Percentiles rank a stretch among this genome's conserved stretches.
Evolutionary conservation across 1,284 basidiomycete species (phyloP).

Genomic region (Uromyces viciae-fabae): DNA sequence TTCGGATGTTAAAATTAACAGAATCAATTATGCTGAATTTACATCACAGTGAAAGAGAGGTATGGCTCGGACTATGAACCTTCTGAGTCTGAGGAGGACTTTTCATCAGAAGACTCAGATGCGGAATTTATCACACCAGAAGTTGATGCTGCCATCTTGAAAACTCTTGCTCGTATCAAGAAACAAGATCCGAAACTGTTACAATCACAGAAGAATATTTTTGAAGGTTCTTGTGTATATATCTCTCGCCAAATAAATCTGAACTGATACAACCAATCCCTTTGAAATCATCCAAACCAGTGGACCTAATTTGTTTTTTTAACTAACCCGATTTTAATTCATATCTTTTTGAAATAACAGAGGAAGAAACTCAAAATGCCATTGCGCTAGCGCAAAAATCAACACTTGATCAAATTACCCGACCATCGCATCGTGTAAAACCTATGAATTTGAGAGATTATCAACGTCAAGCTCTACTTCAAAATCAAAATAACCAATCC

Average conservation of each 20-base stretch:
- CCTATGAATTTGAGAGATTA: conserved; percentile 58
- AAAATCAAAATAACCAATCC: conserved; percentile 46
- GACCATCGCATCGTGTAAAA: conserved; percentile 50
- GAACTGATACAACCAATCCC: conserved; percentile 19
- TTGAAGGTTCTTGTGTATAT: conserved; percentile 63
- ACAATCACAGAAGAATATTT: conserved; percentile 66
- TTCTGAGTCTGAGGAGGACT: conserved; percentile 58
- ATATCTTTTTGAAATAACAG: conserved; percentile 48
- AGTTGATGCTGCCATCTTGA: conserved; percentile 88
- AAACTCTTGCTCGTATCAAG: conserved; percentile 81
- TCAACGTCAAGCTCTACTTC: conserved; percentile 57
- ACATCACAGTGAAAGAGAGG: conserved; percentile 70
- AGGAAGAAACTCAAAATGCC: conserved; percentile 53
- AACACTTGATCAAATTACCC: conserved; percentile 51
- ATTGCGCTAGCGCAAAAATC: conserved; percentile 48
- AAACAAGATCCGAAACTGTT: conserved; percentile 80
- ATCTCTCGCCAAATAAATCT: conserved; percentile 46
- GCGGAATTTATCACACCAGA: conserved; percentile 92
- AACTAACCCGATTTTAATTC: background rate
- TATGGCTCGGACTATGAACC: conserved; percentile 67
- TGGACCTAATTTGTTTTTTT: background rate
- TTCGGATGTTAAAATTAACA: conserved; percentile 40
- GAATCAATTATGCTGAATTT: background rate
- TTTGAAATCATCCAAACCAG: background rate
- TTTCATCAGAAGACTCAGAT: conserved; percentile 82